These are phyloP conservation scores for Bipolaris cookei DNA, from an alignment of 2,329 filamentous ascomycete genomes.

Conservation along the genomic window DNA sequence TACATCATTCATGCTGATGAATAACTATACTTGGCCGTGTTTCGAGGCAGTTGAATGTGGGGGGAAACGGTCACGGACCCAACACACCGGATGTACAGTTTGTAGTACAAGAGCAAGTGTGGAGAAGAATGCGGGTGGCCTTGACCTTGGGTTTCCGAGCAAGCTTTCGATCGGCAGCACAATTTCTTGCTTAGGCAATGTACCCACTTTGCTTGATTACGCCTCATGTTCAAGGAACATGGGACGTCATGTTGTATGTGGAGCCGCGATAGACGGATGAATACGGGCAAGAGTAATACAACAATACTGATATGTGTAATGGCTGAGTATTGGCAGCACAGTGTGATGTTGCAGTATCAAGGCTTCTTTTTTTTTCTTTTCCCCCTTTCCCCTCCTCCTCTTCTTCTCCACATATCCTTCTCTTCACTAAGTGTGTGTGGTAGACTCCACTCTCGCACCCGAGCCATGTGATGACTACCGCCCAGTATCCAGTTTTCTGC, in stretches of 20 bases:
- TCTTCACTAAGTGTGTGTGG: neutral
- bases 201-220: constrained; percentile 5
- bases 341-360: neutral
- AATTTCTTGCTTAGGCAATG: constrained; percentile 4
- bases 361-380: neutral
- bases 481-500: neutral
- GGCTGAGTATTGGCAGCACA: neutral
- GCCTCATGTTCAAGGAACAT: neutral
- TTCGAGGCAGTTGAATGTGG: no score
- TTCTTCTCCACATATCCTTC: neutral
- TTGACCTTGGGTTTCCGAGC: neutral
- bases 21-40: no score
- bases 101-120: neutral
- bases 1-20: no score
- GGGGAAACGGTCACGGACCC: no score
- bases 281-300: neutral
- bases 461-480: neutral
- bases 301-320: neutral
- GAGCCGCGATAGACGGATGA: neutral
- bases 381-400: neutral
- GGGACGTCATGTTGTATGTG: neutral
- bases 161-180: constrained; percentile 7
- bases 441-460: neutral
- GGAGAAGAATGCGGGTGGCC: constrained; percentile 6
- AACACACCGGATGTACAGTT: no score